phyloP scores from a whole-genome alignment of 352 stramenopile species.

The Pythium aphanidermatum region DNA sequence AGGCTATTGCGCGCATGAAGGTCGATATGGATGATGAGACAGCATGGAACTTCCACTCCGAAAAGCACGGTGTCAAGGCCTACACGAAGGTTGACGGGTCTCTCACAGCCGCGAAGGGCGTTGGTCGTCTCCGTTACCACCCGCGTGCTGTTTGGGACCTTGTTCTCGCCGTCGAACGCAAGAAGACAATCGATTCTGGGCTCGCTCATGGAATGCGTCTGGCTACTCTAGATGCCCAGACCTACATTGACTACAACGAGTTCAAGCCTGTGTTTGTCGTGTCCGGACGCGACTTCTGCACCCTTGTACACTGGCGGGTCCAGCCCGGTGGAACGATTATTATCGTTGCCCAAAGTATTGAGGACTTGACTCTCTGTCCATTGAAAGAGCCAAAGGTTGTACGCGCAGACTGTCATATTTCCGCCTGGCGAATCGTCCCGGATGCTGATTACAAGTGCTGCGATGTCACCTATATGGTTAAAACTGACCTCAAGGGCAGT shows the following conservation, averaged over 20 bases:
- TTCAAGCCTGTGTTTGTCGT: constrained; percentile 79
- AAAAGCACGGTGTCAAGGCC: constrained; percentile 63
- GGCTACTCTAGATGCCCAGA: constrained; percentile 46
- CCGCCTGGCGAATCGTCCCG: constrained; percentile 59
- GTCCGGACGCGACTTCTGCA: constrained; percentile 67
- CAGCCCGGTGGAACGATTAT: constrained; percentile 57
- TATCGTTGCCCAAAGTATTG: constrained; percentile 60
- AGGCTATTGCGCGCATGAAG: constrained; percentile 48
- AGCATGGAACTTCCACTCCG: constrained; percentile 59
- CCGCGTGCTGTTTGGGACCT: constrained; percentile 47
- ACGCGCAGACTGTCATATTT: constrained; percentile 56
- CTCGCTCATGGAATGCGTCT: constrained; percentile 39
- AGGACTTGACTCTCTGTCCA: constrained; percentile 45
- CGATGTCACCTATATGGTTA: constrained; percentile 60
- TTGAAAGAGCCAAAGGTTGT: constrained; percentile 67
- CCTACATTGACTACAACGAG: constrained; percentile 62
- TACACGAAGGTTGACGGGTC: constrained; percentile 65
- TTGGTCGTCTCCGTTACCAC: constrained; percentile 44
- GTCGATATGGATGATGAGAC: constrained; percentile 44
- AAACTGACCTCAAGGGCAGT: constrained; percentile 66
- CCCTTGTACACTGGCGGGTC: constrained; percentile 63
- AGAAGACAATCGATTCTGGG: constrained; percentile 51
- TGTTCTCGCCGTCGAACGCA: constrained; percentile 38
- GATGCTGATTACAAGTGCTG: constrained; percentile 50
- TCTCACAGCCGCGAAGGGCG: constrained; percentile 50